Conservation (phyloP, 345 rosid genomes). For the Lumnitzera littorea region DNA sequence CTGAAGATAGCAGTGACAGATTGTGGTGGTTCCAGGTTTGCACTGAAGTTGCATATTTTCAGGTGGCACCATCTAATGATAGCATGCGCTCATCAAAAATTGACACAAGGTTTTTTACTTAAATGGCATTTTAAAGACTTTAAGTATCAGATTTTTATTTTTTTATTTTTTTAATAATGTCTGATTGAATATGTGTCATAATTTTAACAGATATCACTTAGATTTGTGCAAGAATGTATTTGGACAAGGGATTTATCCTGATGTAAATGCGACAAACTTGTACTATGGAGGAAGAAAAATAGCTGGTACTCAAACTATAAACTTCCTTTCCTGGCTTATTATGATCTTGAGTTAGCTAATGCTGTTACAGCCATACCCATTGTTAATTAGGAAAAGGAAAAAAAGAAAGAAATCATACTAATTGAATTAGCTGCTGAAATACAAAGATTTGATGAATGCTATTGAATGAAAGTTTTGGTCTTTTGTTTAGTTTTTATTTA, state of each 20-base stretch:
- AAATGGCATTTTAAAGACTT: neutral
- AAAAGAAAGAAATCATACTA: too few relatives aligned
- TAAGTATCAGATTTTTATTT: neutral
- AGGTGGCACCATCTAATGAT: constrained; percentile 81
- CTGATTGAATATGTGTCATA: neutral
- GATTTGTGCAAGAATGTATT: constrained; percentile 77
- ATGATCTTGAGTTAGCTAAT: neutral
- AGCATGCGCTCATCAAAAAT: constrained; percentile 79
- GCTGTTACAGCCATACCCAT: too few relatives aligned
- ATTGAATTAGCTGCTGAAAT: neutral
- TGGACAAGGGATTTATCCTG: constrained; percentile 61
- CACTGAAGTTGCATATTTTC: constrained; percentile 84
- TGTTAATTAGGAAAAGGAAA: too few relatives aligned
- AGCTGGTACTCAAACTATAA: constrained; percentile 40
- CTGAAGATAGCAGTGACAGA: constrained; percentile 37
- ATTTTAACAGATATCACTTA: constrained; percentile 59
- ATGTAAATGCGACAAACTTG: constrained; percentile 60
- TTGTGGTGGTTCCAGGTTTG: constrained; percentile 98
- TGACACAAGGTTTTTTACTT: constrained; percentile 43
- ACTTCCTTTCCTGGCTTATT: constrained; percentile 5
- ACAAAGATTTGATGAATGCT: neutral
- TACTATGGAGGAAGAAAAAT: constrained; percentile 80
- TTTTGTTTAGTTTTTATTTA: neutral
- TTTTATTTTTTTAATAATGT: neutral
- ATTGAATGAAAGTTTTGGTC: neutral